Conservation (phyloP, 768 basidiomycete genomes). For the Termitomyces sp. region DNA sequence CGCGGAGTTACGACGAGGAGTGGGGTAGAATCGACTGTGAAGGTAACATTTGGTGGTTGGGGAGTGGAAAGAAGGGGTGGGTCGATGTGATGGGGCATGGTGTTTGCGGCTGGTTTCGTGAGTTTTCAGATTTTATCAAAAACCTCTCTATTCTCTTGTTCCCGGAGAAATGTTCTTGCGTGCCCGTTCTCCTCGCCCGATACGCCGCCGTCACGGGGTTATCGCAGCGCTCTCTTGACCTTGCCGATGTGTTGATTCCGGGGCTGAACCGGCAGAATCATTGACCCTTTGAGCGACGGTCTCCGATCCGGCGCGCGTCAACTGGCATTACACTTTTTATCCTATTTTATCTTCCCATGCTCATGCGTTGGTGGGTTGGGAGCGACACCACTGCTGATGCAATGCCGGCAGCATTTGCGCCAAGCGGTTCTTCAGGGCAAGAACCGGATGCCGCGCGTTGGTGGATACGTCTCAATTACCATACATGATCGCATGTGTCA, state of each 20-base stretch:
- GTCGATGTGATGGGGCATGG: slow-evolving; percentile 74
- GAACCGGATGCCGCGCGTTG: background rate
- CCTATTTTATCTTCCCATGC: background rate
- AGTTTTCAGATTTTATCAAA: slow-evolving; percentile 30
- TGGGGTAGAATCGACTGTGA: slow-evolving; percentile 76
- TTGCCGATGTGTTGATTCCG: background rate
- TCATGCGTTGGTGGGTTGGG: background rate
- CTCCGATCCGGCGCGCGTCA: background rate
- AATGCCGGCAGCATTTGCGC: background rate
- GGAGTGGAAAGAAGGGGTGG: slow-evolving; percentile 61
- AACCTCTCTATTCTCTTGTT: slow-evolving; percentile 2
- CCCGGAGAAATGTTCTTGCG: background rate
- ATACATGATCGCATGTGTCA: background rate
- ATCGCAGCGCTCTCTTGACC: background rate
- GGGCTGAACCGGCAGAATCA: background rate
- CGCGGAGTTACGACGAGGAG: slow-evolving; percentile 63
- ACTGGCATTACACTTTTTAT: background rate
- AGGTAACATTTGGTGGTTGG: slow-evolving; percentile 86
- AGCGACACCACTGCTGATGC: background rate
- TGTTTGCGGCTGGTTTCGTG: slow-evolving; percentile 73
- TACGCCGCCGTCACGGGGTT: background rate
- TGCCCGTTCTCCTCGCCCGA: background rate
- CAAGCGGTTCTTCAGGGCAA: background rate
- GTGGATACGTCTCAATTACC: background rate
- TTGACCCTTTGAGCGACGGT: background rate